Evolutionary conservation across 106 monocot genomes (phyloP).

Genomic region (Dioscorea dumetorum): DNA sequence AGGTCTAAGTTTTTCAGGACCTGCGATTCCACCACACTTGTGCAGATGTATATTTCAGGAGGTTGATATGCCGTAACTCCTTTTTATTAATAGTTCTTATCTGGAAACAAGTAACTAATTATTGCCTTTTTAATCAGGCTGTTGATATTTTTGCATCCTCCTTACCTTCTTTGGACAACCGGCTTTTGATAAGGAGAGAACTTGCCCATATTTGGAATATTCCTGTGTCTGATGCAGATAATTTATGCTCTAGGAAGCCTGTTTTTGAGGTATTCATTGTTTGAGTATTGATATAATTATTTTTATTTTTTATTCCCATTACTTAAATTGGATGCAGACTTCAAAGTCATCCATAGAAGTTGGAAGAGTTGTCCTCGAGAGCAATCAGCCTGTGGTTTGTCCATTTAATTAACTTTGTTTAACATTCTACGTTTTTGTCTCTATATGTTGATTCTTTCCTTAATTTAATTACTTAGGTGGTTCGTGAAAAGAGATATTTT

Average conservation of each 20-base stretch:
- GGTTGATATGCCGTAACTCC: slow-evolving; percentile 26
- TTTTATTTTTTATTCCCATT: slow-evolving; percentile 1
- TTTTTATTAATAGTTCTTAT: slow-evolving; percentile 2
- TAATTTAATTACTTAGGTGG: slow-evolving; percentile 20
- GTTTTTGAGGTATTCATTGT: slow-evolving; percentile 43
- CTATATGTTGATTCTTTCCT: not conserved
- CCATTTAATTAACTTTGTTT: too few species aligned
- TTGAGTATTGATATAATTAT: not conserved
- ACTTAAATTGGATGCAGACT: slow-evolving; percentile 24
- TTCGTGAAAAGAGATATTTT: slow-evolving; percentile 38
- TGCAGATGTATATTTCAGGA: slow-evolving; percentile 67
- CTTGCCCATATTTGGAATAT: slow-evolving; percentile 48
- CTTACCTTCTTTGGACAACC: slow-evolving; percentile 26
- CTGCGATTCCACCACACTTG: slow-evolving; percentile 26
- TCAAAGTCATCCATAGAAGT: slow-evolving; percentile 37
- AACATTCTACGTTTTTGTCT: too few species aligned
- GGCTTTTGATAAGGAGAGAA: slow-evolving; percentile 39
- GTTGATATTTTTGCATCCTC: slow-evolving; percentile 77
- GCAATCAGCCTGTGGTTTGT: slow-evolving; percentile 22
- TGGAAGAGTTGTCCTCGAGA: slow-evolving; percentile 50
- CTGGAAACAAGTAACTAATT: not conserved
- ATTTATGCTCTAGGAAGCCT: slow-evolving; percentile 42
- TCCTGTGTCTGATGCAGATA: slow-evolving; percentile 18
- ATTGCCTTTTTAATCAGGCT: slow-evolving; percentile 33
- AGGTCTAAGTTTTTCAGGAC: slow-evolving; percentile 24